phyloP scores from a whole-genome alignment of 2,329 filamentous ascomycete species.

The Ceratocystis albifundus region DNA sequence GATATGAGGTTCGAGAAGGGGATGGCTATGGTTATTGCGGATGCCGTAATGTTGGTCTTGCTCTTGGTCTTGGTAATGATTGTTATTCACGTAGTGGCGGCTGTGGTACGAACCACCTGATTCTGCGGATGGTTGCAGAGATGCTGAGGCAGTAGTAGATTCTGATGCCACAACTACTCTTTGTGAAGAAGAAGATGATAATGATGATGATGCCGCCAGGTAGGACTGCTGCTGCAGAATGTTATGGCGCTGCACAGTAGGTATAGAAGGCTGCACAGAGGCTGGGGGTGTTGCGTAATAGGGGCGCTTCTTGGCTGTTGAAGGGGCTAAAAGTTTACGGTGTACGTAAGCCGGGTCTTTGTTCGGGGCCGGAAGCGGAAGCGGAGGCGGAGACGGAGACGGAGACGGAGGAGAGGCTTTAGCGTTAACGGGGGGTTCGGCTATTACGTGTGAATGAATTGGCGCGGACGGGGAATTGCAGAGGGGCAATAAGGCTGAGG shows the following conservation, averaged over 20 bases:
- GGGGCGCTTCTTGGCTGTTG: not conserved
- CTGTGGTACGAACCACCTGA: not conserved
- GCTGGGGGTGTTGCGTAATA: not conserved
- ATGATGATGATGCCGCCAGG: not conserved
- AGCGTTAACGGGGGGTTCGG: not conserved
- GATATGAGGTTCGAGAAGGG: slow-evolving; percentile 33
- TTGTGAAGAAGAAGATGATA: not conserved
- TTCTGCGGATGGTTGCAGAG: not conserved
- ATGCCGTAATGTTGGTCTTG: slow-evolving; percentile 39
- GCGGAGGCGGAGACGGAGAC: no score
- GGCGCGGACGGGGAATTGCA: not conserved
- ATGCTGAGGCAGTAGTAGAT: not conserved
- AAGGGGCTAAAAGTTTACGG: not conserved
- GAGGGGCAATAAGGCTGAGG: not conserved
- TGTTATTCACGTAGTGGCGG: not conserved
- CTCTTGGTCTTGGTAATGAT: slow-evolving; percentile 23
- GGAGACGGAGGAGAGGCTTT: not conserved
- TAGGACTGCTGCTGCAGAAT: not conserved
- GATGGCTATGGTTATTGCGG: slow-evolving; percentile 36
- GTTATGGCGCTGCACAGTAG: not conserved
- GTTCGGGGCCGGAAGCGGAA: not conserved
- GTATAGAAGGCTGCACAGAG: not conserved
- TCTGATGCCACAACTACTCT: no score
- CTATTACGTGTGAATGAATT: not conserved
- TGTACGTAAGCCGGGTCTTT: not conserved